phyloP scores from a whole-genome alignment of 768 basidiomycete species.

The Termitomyces sp. region DNA sequence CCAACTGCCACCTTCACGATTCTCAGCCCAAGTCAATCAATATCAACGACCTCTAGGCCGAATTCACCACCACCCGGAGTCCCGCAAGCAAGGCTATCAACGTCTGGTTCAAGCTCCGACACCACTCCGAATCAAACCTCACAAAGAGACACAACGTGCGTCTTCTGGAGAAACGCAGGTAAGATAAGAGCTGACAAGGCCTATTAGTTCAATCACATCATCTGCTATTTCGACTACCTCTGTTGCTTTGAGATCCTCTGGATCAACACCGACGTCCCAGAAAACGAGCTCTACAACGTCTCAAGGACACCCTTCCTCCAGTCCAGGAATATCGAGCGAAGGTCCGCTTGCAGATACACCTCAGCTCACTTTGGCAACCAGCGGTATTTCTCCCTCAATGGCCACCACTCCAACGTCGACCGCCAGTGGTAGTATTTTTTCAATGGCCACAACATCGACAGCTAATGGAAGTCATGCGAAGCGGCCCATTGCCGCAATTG shows the following conservation, averaged over 20 bases:
- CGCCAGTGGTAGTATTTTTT: neutral
- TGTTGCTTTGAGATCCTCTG: too few relatives aligned
- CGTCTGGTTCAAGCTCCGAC: too few relatives aligned
- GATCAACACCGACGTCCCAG: neutral
- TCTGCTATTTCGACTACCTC: neutral
- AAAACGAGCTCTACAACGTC: neutral
- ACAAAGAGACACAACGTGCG: neutral
- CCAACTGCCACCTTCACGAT: neutral
- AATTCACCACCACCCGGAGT: too few relatives aligned
- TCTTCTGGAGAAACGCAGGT: neutral
- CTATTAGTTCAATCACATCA: neutral
- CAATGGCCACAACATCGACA: neutral
- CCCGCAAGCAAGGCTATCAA: too few relatives aligned
- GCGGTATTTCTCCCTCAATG: too few relatives aligned
- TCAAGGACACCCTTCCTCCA: too few relatives aligned
- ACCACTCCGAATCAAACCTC: too few relatives aligned
- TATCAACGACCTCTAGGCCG: too few relatives aligned
- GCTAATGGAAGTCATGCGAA: neutral
- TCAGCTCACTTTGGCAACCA: too few relatives aligned
- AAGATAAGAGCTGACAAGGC: neutral
- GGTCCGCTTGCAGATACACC: too few relatives aligned
- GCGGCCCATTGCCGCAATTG: conserved; percentile 1
- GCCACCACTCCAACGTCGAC: neutral
- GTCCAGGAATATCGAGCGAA: too few relatives aligned
- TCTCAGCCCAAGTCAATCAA: too few relatives aligned